Evolutionary conservation across 2,329 filamentous ascomycete species (phyloP), one percentile per base, ranked within the genome.

Genomic region (Colletotrichum phormii): DNA sequence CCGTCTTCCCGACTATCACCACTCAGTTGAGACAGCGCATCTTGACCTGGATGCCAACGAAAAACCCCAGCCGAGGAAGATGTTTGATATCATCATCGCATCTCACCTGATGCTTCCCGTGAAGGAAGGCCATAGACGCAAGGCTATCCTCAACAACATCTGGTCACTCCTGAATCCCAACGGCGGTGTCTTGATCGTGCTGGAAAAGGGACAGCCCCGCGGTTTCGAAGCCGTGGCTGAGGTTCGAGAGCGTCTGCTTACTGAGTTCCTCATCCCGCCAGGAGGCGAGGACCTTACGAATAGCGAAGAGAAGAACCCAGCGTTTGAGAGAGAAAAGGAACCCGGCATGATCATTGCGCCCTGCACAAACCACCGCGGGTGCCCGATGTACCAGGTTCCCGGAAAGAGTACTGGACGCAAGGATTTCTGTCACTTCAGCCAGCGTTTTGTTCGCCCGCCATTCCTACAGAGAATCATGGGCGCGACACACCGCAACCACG

Each of bases 181-280:
- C 22, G 96, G 96, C 1, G 97, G 97, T 46, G 89, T 99, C 15
- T 87, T 99, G 5, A 90, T 98, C 61, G 83, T 98, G 3, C 84
- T 98, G 26, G 97, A 99, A 81, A 98, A 98, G 81, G 97, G 95
- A 0, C 90, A 97, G 13, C 94, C 95, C 13, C 91, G 94, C 55
- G 97, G 97, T 0, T 99, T 99, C 76, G 97, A 98, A 81, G 94
- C 94, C 15, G 90, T 99, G 53, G 96, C 95, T 12, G 93, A 93
- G 60, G 95, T 95, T 6, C 91, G 97, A 62, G 89, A 95, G 54
- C 90, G 94, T 72, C 85, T 99, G 0, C 86, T 98, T 0, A 89
- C 93, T 73, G 90, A 93, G 57, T 92, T 94, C 79, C 93, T 98
- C 68, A 84, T 91, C 13, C 90, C 90, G 15, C 91, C 92, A 0